Base-by-base conservation (phyloP, 345 rosid species). In the Eucalyptus paniculata region DNA sequence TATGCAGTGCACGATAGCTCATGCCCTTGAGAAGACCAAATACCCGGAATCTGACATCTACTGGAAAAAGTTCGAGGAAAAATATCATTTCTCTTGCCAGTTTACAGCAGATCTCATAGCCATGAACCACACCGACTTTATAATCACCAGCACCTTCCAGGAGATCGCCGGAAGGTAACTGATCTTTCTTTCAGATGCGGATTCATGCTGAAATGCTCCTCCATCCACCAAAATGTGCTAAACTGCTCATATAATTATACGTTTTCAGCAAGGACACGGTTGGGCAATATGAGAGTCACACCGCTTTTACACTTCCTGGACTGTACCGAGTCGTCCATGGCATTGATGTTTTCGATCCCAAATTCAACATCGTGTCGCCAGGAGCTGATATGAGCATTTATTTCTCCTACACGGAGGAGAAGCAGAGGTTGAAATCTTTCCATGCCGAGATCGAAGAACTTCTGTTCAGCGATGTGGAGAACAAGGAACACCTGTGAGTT, bases 131-230 rank as follows among this genome's bases (percentile, higher is more conserved):
- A 95, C 99, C 6, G 99, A 97, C 90, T 97, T 97, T 93, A 97
- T 97, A 91, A 97, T 97, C 95, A 97, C 99, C 90, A 97, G 99
- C 92, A 97, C 99, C 53, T 96, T 94, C 94, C 99, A 97, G 91
- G 99, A 97, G 89, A 97, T 97, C 90, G 99, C 99, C 90, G 99
- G 99, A 94, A 97, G 99, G 99, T 97, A 89, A 90, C 87, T 24
- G 15, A 77, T 40, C 83, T 77, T 77, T 77, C 83, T 77, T 77
- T 40, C 83, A 21, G 62, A 86, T 17, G 34, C 3, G 12, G 54
- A 47, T 47, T 50, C 87, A 86, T 32, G 56, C 26, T 21, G 28
- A 77, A 77, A 77, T 11, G 30, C 87, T 86, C 60, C 26, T 86
- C 26, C 81, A 44, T 62, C 54, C 37, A 67, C 69, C 3, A 19